These are phyloP conservation scores for Avena eriantha DNA, from an alignment of 176 grass and related monocot species.

Conservation along the genomic window DNA sequence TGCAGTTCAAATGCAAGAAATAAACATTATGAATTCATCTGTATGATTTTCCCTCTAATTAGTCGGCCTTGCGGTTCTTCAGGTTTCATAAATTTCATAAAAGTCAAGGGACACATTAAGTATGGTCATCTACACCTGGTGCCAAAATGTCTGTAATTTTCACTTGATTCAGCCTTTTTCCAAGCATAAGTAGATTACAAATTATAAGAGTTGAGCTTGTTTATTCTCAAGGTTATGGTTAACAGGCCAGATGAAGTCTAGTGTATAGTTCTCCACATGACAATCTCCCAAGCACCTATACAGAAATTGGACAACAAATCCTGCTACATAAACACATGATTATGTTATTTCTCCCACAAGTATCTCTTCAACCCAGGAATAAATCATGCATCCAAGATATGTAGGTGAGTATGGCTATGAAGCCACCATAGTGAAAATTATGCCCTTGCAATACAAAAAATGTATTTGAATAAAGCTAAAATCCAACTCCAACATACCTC, in stretches of 20 bases:
- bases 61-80: slow-evolving; percentile 7
- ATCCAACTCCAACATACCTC: slow-evolving; percentile 63
- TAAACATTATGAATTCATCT: slow-evolving; percentile 24
- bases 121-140: background rate
- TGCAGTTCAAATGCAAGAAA: slow-evolving; percentile 35
- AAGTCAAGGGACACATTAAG: slow-evolving; percentile 12
- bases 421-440: slow-evolving; percentile 26
- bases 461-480: slow-evolving; percentile 37
- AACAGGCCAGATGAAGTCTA: slow-evolving; percentile 13
- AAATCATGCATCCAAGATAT: slow-evolving; percentile 4
- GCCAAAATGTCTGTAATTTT: slow-evolving; percentile 25
- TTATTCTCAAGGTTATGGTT: slow-evolving; percentile 5
- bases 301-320: slow-evolving; percentile 17
- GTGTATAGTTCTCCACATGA: slow-evolving; percentile 21
- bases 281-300: background rate
- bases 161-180: slow-evolving; percentile 14
- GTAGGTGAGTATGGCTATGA: slow-evolving; percentile 8
- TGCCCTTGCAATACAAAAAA: slow-evolving; percentile 25
- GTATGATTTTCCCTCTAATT: background rate
- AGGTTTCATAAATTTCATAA: slow-evolving; percentile 27
- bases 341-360: background rate
- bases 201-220: background rate
- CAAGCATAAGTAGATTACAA: slow-evolving; percentile 20
- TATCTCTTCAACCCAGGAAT: slow-evolving; percentile 18
- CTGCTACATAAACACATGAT: slow-evolving; percentile 15